These are phyloP conservation scores for Anisogramma anomala DNA, from an alignment of 2,329 filamentous ascomycete genomes.

Conservation along the genomic window DNA sequence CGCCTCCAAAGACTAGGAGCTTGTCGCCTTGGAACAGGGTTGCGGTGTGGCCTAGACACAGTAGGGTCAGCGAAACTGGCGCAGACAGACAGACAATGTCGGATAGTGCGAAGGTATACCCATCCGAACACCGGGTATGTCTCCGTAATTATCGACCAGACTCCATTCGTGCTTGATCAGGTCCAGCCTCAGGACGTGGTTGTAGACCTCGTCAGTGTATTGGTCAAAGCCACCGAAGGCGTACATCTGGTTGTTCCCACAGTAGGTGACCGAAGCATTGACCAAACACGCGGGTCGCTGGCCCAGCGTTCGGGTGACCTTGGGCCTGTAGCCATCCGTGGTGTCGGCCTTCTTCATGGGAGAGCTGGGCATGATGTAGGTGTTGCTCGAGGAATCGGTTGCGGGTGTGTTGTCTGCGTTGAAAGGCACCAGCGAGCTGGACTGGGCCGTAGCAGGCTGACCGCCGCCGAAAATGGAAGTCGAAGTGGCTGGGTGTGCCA, in stretches of 20 bases:
- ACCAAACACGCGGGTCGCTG: conserved; percentile 87
- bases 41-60: conserved; percentile 70
- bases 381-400: conserved; percentile 51
- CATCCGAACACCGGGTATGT: conserved; percentile 95
- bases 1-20: conserved; percentile 91
- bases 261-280: conserved; percentile 98
- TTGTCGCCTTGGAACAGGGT: conserved; percentile 90
- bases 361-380: conserved; percentile 85
- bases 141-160: conserved; percentile 94
- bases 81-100: background rate
- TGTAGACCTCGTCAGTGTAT: conserved; percentile 98
- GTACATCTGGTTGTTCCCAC: conserved; percentile 93
- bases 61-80: conserved; percentile 5
- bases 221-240: conserved; percentile 98
- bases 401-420: conserved; percentile 27
- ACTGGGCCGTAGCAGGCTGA: conserved; percentile 21
- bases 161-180: conserved; percentile 84
- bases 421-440: conserved; percentile 20
- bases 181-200: conserved; percentile 86
- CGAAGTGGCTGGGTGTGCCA: conserved; percentile 36
- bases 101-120: conserved; percentile 40
- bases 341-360: conserved; percentile 57
- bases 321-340: conserved; percentile 70
- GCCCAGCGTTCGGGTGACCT: conserved; percentile 66
- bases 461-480: conserved; percentile 36